phyloP scores from a whole-genome alignment of 148 eudicot genomes.

The Hydrangea macrophylla region DNA sequence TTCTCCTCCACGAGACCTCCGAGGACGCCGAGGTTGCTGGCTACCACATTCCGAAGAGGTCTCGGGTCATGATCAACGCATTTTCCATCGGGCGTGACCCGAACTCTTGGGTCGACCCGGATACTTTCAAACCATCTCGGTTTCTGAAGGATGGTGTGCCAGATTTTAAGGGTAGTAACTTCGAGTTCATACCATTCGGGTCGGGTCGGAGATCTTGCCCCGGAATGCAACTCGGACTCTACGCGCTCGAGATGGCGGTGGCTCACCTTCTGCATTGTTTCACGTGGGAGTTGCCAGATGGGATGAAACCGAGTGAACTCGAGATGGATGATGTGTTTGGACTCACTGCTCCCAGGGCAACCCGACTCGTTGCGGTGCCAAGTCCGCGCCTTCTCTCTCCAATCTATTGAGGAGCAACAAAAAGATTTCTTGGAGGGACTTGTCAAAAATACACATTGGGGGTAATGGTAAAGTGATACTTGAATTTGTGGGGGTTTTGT shows the following conservation, averaged over 20 bases:
- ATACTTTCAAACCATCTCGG: conserved; percentile 42
- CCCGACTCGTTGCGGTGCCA: conserved; percentile 59
- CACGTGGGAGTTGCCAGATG: conserved; percentile 66
- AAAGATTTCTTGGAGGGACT: too few relatives aligned
- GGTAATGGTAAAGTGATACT: too few relatives aligned
- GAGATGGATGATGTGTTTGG: conserved; percentile 60
- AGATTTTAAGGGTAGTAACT: conserved; percentile 60
- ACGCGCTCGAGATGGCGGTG: conserved; percentile 65
- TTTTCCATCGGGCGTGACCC: conserved; percentile 63
- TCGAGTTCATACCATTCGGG: conserved; percentile 72
- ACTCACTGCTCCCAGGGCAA: conserved; percentile 65
- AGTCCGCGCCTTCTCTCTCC: conserved; percentile 46
- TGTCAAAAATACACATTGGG: too few relatives aligned
- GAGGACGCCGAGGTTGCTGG: conserved; percentile 42
- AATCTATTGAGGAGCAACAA: conserved; percentile 18
- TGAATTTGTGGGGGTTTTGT: too few relatives aligned
- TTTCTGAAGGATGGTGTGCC: conserved; percentile 49
- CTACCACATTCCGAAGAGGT: conserved; percentile 44
- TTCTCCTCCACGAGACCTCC: conserved; percentile 68
- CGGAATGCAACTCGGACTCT: conserved; percentile 71
- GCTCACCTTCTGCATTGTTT: conserved; percentile 58
- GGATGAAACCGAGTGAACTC: conserved; percentile 63
- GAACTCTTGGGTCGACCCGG: conserved; percentile 47
- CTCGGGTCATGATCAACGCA: conserved; percentile 55
- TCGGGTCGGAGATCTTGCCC: conserved; percentile 82